phyloP scores from a whole-genome alignment of 768 basidiomycete species.

The Calocybe gangraenosa region DNA sequence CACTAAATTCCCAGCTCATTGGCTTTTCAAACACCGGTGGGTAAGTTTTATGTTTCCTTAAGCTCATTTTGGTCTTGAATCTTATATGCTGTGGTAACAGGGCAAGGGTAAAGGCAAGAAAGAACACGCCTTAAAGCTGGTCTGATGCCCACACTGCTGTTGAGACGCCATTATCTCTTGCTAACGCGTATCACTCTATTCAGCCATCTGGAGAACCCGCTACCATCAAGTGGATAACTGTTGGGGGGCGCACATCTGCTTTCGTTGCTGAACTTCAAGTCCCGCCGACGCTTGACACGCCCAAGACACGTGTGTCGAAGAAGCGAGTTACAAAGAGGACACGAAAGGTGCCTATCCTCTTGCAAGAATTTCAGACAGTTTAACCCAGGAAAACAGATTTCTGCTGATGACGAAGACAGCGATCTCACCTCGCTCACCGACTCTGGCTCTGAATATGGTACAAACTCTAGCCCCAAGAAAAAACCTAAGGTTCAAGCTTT shows the following conservation, averaged over 20 bases:
- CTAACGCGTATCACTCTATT: conserved; percentile 5
- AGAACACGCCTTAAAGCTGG: conserved; percentile 44
- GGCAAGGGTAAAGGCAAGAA: conserved; percentile 52
- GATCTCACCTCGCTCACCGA: conserved; percentile 20
- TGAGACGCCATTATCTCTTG: not conserved
- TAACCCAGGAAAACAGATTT: not conserved
- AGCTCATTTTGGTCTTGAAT: conserved; percentile 14
- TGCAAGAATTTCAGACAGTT: too few relatives aligned
- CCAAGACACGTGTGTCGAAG: conserved; percentile 7
- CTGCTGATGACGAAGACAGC: conserved; percentile 15
- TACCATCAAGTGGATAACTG: conserved; percentile 69
- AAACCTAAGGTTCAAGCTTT: not conserved
- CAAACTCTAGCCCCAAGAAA: not conserved
- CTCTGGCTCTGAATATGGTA: conserved; percentile 12
- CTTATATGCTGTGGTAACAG: conserved; percentile 25
- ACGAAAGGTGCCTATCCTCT: not conserved
- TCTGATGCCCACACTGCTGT: conserved; percentile 19
- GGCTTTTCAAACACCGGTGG: conserved; percentile 71
- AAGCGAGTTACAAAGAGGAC: conserved; percentile 2
- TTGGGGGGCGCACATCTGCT: conserved; percentile 76
- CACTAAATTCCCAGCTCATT: conserved; percentile 58
- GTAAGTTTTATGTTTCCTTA: conserved; percentile 26
- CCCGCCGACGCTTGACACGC: conserved; percentile 12
- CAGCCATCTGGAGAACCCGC: conserved; percentile 69
- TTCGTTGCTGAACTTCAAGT: conserved; percentile 47